These are phyloP conservation scores for Pseudogymnoascus sp. DNA, from an alignment of 2,329 filamentous ascomycete species.

Conservation along the genomic window DNA sequence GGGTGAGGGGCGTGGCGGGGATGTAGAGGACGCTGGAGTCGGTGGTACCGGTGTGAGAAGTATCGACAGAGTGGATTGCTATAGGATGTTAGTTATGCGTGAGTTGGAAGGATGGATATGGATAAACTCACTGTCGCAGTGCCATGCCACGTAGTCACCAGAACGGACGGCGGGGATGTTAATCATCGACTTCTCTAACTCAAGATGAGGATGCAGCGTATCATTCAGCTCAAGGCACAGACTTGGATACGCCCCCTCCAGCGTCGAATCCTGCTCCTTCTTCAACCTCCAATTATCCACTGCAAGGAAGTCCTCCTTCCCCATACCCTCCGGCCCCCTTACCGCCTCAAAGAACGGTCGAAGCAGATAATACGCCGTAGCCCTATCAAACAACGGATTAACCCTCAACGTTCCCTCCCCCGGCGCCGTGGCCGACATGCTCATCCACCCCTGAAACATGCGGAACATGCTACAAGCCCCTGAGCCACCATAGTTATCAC, in stretches of 20 bases:
- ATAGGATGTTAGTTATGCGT: not conserved
- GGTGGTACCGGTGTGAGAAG: constrained; percentile 57
- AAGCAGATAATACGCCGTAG: constrained; percentile 73
- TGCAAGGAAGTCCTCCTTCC: constrained; percentile 39
- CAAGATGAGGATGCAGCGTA: constrained; percentile 55
- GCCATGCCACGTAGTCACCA: constrained; percentile 62
- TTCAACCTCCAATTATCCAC: constrained; percentile 55
- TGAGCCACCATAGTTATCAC: constrained; percentile 71
- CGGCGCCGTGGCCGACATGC: constrained; percentile 64
- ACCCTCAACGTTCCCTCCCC: constrained; percentile 74
- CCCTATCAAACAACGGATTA: constrained; percentile 66
- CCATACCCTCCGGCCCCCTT: constrained; percentile 19
- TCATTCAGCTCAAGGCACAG: constrained; percentile 55
- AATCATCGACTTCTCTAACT: constrained; percentile 54
- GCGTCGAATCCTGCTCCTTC: constrained; percentile 43
- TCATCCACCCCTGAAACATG: constrained; percentile 85
- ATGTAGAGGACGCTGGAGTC: constrained; percentile 89
- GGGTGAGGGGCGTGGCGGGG: constrained; percentile 73
- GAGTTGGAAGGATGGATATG: not conserved
- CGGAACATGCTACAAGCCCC: constrained; percentile 80
- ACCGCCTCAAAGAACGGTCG: constrained; percentile 70
- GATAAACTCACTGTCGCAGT: constrained; percentile 33
- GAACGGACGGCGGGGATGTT: constrained; percentile 55
- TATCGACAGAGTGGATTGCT: constrained; percentile 67
- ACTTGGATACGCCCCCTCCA: constrained; percentile 63